Evolutionary conservation across 2,329 filamentous ascomycete species (phyloP).

Genomic region (Huntiella moniliformis): DNA sequence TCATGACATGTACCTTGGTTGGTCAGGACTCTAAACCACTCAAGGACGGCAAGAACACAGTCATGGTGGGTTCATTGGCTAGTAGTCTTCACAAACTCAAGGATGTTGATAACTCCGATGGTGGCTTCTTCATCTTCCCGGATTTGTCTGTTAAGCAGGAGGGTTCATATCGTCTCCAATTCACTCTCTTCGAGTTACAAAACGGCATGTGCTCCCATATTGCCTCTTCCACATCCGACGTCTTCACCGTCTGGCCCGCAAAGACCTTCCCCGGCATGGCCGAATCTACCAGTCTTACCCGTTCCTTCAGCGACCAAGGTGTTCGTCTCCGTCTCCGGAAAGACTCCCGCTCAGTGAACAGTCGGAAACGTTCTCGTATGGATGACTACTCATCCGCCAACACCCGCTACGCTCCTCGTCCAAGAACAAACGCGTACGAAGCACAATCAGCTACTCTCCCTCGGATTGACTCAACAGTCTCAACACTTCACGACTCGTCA

Average conservation of each 20-base stretch:
- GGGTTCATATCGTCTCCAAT: slow-evolving; percentile 54
- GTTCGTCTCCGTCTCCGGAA: slow-evolving; percentile 68
- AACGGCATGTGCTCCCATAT: slow-evolving; percentile 18
- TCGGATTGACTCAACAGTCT: slow-evolving; percentile 7
- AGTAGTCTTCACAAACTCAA: slow-evolving; percentile 72
- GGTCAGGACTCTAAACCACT: slow-evolving; percentile 24
- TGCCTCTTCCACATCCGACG: slow-evolving; percentile 33
- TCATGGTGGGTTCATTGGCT: slow-evolving; percentile 51
- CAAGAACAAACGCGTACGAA: slow-evolving; percentile 12
- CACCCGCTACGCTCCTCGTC: slow-evolving; percentile 6
- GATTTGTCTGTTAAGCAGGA: slow-evolving; percentile 64
- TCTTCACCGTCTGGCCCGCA: slow-evolving; percentile 45
- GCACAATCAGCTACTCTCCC: slow-evolving; percentile 4
- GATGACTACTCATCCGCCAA: slow-evolving; percentile 8
- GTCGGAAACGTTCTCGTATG: slow-evolving; percentile 23
- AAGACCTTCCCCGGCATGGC: slow-evolving; percentile 65
- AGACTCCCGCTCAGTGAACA: slow-evolving; percentile 46
- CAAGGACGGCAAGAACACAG: slow-evolving; percentile 22
- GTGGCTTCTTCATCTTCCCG: slow-evolving; percentile 79
- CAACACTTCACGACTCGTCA: slow-evolving; percentile 7
- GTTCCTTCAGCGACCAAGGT: slow-evolving; percentile 72
- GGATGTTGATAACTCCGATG: slow-evolving; percentile 57
- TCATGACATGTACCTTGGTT: slow-evolving; percentile 27
- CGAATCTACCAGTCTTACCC: slow-evolving; percentile 64
- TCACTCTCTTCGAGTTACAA: slow-evolving; percentile 49